Evolutionary conservation across 2,329 filamentous ascomycete species (phyloP).

Genomic region (Fusarium clavum): DNA sequence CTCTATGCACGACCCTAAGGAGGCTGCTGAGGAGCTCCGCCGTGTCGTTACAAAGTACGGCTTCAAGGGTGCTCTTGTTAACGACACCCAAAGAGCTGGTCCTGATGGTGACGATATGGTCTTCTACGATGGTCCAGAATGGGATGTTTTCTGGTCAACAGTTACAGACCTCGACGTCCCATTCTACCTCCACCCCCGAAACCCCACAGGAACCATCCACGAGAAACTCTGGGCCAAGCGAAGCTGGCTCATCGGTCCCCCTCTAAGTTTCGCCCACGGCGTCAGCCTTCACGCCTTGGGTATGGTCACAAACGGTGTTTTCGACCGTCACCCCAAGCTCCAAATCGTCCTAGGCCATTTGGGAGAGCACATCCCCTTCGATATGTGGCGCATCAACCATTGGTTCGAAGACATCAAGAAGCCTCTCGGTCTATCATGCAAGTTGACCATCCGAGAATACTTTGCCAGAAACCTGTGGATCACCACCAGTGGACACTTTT

Average conservation of each 20-base stretch:
- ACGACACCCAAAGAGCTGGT: conserved; percentile 70
- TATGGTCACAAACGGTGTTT: conserved; percentile 63
- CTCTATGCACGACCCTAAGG: conserved; percentile 64
- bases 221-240: conserved; percentile 70
- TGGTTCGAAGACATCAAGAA: conserved; percentile 69
- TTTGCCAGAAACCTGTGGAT: conserved; percentile 67
- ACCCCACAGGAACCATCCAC: conserved; percentile 66
- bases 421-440: conserved; percentile 59
- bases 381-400: conserved; percentile 63
- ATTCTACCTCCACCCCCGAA: conserved; percentile 72
- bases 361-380: conserved; percentile 62
- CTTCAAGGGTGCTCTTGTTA: conserved; percentile 72
- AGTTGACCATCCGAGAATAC: conserved; percentile 64
- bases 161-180: conserved; percentile 70
- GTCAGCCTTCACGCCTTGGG: conserved; percentile 68
- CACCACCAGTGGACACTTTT: conserved; percentile 68
- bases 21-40: conserved; percentile 62
- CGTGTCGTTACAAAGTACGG: conserved; percentile 67
- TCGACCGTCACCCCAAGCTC: conserved; percentile 59
- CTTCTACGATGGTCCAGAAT: conserved; percentile 72
- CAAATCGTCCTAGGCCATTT: conserved; percentile 62
- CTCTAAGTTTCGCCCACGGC: conserved; percentile 68
- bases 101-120: conserved; percentile 69
- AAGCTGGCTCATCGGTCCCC: conserved; percentile 70
- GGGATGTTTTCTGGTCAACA: conserved; percentile 71